A percentile compares a stretch with the other conserved stretches of the same genome.
Evolutionary conservation across 345 rosid species (phyloP).

Genomic region (Gossypium sturtianum): DNA sequence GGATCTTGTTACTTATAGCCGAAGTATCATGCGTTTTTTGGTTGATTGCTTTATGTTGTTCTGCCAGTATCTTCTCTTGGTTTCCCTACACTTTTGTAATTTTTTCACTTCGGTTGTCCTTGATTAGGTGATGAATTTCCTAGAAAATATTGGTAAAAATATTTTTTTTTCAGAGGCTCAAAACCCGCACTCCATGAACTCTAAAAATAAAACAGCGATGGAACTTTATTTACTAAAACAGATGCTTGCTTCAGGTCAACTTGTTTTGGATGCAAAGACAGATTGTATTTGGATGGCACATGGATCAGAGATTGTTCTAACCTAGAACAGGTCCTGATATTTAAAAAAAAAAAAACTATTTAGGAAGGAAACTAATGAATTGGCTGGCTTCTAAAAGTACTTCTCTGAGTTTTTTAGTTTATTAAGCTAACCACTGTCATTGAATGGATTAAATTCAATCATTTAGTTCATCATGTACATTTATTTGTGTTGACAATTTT

Average conservation of each 20-base stretch:
- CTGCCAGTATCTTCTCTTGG: background rate
- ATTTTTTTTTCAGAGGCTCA: background rate
- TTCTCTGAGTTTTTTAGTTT: background rate
- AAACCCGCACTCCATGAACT: background rate
- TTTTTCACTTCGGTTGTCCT: background rate
- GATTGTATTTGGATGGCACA: background rate
- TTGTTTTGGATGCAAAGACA: background rate
- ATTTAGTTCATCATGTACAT: background rate
- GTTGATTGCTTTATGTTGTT: background rate
- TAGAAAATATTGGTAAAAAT: background rate
- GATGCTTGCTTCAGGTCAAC: background rate
- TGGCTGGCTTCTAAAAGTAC: background rate
- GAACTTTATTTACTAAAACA: background rate
- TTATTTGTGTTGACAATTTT: slow-evolving; percentile 2
- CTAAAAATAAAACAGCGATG: background rate
- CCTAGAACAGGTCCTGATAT: background rate
- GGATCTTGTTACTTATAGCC: background rate
- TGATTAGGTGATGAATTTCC: background rate
- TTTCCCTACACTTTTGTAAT: background rate
- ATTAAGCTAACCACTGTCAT: background rate
- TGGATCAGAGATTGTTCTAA: slow-evolving; percentile 1
- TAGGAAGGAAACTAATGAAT: background rate
- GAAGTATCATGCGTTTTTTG: background rate
- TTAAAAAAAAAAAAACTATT: background rate
- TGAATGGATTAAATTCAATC: background rate